Base-by-base conservation (phyloP, 176 grass and related monocot genomes). In the Dactylis glomerata region DNA sequence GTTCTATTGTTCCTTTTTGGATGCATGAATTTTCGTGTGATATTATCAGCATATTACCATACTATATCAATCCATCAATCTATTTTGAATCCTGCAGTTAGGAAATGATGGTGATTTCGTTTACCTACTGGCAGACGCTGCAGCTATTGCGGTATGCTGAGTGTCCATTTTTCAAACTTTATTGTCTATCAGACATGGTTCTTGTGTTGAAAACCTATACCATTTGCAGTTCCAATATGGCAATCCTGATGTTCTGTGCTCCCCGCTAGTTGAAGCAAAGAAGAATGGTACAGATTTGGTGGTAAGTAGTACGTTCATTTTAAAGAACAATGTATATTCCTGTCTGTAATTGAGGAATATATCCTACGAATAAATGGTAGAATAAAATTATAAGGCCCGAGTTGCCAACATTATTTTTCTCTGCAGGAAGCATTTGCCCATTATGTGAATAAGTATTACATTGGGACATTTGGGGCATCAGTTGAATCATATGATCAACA, bases 221-320 rank as follows among this genome's bases (percentile, higher is more conserved):
- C 22, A 50, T 90, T 91, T 91, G 51, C 83, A 98, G 96, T 98
- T 98, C 87, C 96, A 98, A 83, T 98, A 98, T 89, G 96, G 92
- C 68, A 95, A 95, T 89, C 96, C 96, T 83, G 96, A 98, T 89
- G 70, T 58, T 49, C 4, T 98, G 64, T 98, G 96, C 63, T 87
- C 87, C 44, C 96, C 96, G 0, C 32, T 98, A 87, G 78, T 90
- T 36, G 91, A 98, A 87, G 96, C 96, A 88, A 94, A 92, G 77
- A 98, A 98, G 63, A 94, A 89, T 28, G 83, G 91, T 49, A 82
- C 73, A 74, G 64, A 98, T 17, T 89, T 95, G 84, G 73, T 98
- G 91, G 96, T 95, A 95, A 83, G 85, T 74, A 71, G 8, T 61
- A 64, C 31, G 12, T 2, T 67, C 41, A 31, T 38, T 57, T 81